A percentile compares a stretch with the other conserved stretches of the same genome.
phyloP scores from a whole-genome alignment of 768 basidiomycete genomes.

The Auricularia sp. region DNA sequence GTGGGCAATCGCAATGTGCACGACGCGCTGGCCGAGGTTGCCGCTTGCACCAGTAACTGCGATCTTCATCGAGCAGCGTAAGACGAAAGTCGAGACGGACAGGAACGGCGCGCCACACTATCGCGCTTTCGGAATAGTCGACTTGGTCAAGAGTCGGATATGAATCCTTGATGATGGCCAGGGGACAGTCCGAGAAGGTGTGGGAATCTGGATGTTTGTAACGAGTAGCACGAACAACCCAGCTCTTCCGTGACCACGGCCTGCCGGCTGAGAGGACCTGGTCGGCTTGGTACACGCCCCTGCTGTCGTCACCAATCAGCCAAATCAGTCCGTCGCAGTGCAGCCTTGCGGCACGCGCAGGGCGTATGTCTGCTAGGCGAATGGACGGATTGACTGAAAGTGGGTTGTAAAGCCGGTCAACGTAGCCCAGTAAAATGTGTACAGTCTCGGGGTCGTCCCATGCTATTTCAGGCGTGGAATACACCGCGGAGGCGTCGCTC shows the following conservation, averaged over 20 bases:
- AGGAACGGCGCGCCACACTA: not conserved
- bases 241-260: not conserved
- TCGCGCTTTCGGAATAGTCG: not conserved
- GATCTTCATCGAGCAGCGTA: constrained; percentile 34
- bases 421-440: not conserved
- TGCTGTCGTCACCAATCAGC: not conserved
- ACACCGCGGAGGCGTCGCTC: not conserved
- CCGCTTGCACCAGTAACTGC: constrained; percentile 56
- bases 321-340: not conserved
- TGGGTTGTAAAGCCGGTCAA: not conserved
- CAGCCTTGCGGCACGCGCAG: not conserved
- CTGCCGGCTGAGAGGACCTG: not conserved
- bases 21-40: constrained; percentile 43
- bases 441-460: not conserved
- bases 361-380: not conserved
- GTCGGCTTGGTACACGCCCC: not conserved
- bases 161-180: not conserved
- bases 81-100: not conserved
- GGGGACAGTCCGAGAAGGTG: not conserved
- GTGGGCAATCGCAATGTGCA: constrained; percentile 35
- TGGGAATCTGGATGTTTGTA: not conserved
- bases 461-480: not conserved
- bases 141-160: not conserved
- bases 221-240: not conserved
- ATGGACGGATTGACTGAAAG: not conserved